phyloP scores from a whole-genome alignment of 1,139 yeast species.

The Yamadazyma oceani region DNA sequence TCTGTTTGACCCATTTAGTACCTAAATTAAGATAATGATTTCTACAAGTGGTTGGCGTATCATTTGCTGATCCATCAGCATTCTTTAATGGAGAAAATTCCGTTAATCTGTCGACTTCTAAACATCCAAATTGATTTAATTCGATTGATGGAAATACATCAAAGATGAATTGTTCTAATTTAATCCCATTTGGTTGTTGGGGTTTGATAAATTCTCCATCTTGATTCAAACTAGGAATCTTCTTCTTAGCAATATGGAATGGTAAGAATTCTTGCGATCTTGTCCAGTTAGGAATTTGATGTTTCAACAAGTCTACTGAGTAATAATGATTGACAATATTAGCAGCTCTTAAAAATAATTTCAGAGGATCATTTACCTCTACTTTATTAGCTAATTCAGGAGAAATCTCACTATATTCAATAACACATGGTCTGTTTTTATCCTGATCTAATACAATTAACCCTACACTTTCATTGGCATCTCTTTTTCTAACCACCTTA shows the following conservation, averaged over 20 bases:
- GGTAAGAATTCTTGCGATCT: slow-evolving; percentile 68
- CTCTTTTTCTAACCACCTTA: slow-evolving; percentile 91
- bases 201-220: slow-evolving; percentile 60
- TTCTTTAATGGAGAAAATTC: slow-evolving; percentile 96
- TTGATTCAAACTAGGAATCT: slow-evolving; percentile 63
- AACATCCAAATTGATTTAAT: slow-evolving; percentile 77
- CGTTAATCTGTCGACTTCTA: slow-evolving; percentile 81
- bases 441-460: slow-evolving; percentile 74
- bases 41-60: slow-evolving; percentile 83
- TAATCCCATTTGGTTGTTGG: slow-evolving; percentile 79
- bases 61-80: slow-evolving; percentile 77
- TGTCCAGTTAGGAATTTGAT: slow-evolving; percentile 69
- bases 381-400: slow-evolving; percentile 66
- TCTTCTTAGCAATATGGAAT: slow-evolving; percentile 91
- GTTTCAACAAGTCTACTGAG: slow-evolving; percentile 66
- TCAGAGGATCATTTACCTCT: slow-evolving; percentile 46
- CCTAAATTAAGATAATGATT: slow-evolving; percentile 64
- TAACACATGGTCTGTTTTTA: slow-evolving; percentile 74
- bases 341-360: slow-evolving; percentile 84
- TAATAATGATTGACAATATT: slow-evolving; percentile 97
- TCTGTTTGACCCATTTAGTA: slow-evolving; percentile 69
- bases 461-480: slow-evolving; percentile 87
- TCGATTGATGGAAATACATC: slow-evolving; percentile 88
- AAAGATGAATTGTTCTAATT: slow-evolving; percentile 94
- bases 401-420: slow-evolving; percentile 92